Evolutionary conservation across 768 basidiomycete genomes (phyloP).

Genomic region (Crepidotus variabilis): DNA sequence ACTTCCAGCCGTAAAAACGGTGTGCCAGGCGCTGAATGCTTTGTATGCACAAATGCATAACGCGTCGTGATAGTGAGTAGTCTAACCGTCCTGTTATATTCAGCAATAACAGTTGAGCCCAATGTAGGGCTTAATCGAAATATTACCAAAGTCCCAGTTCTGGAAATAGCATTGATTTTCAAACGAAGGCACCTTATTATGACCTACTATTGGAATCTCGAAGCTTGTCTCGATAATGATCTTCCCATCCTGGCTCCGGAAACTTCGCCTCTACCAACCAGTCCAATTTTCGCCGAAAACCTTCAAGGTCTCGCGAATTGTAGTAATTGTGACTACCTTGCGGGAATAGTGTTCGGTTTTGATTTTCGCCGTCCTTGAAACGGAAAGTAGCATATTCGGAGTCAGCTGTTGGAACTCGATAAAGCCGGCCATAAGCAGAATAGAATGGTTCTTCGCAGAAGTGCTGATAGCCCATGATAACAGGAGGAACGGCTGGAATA

Average conservation of each 20-base stretch:
- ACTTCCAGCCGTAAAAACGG: too few relatives aligned
- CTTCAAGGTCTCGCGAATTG: slow-evolving; percentile 50
- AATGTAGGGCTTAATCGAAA: too few relatives aligned
- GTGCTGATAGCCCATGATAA: slow-evolving; percentile 49
- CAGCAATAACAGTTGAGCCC: too few relatives aligned
- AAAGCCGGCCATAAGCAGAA: slow-evolving; percentile 42
- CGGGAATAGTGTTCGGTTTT: slow-evolving; percentile 30
- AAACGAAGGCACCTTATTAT: too few relatives aligned
- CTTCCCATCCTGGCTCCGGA: slow-evolving; percentile 37
- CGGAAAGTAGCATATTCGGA: slow-evolving; percentile 44
- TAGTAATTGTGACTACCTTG: slow-evolving; percentile 65
- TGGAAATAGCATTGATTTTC: too few relatives aligned
- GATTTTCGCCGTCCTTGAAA: slow-evolving; percentile 16
- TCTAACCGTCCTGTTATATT: too few relatives aligned
- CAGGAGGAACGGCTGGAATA: slow-evolving; percentile 51
- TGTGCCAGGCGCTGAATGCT: too few relatives aligned
- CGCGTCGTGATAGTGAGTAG: too few relatives aligned
- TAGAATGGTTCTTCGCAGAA: slow-evolving; percentile 47
- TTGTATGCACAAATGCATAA: too few relatives aligned
- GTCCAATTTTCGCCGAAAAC: slow-evolving; percentile 32
- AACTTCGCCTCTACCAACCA: slow-evolving; percentile 40
- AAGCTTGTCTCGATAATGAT: slow-evolving; percentile 26
- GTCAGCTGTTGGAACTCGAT: slow-evolving; percentile 41
- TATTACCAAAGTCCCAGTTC: too few relatives aligned
- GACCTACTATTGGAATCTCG: too few relatives aligned